Base-by-base conservation (phyloP, 139 green algal genomes). In the Ettlia oleoabundans region DNA sequence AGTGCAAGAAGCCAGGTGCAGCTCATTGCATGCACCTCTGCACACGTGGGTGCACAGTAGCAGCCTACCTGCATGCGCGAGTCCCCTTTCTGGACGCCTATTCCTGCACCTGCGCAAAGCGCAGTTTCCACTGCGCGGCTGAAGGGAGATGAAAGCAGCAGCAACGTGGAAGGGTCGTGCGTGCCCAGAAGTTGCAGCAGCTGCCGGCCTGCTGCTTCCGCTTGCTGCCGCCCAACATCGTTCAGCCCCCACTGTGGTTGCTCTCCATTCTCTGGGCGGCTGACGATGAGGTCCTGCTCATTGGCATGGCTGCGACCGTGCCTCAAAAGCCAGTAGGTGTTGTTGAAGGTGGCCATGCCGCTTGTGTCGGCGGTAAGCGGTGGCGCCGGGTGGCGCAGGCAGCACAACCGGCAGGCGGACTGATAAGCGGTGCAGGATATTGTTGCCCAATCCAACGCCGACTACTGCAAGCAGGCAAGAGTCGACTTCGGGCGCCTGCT, bases 101-200 rank as follows among this genome's bases (percentile, higher is more conserved):
- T 58, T 6, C 30, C 61, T 37, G 40, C 18, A 21, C 58, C 67
- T 0, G 74, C 30, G 3, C 38, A 76, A 2, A 41, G n/a, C 3
- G 89, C 89, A 3, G 89, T 93, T 33, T 92, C 71, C 32, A 86
- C 1, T 0, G 87, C 86, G n/a, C 89, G 75, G 18, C 82, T 90
- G 68, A 93, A 93, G 4, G 89, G 89, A 8, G 88, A 93, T 19
- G 64, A 64, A 19, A 82, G 72, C 24, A 92, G 51, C 9, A 32
- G 42, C 32, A 92, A 24, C 74, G 10, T 6, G 21, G 2, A 61
- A 1, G 21, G 72, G 6, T 3, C 52, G 38, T 35, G 41, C 26
- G 37, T 47, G 15, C 24, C 47, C 33, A 84, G 71, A 10, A 40
- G 28, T 1, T 61, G 37, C 61, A 37, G 30, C 24, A 82, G 61